These are phyloP conservation scores for Neofusicoccum cordaticola DNA, from an alignment of 2,329 filamentous ascomycete genomes.

Conservation along the genomic window DNA sequence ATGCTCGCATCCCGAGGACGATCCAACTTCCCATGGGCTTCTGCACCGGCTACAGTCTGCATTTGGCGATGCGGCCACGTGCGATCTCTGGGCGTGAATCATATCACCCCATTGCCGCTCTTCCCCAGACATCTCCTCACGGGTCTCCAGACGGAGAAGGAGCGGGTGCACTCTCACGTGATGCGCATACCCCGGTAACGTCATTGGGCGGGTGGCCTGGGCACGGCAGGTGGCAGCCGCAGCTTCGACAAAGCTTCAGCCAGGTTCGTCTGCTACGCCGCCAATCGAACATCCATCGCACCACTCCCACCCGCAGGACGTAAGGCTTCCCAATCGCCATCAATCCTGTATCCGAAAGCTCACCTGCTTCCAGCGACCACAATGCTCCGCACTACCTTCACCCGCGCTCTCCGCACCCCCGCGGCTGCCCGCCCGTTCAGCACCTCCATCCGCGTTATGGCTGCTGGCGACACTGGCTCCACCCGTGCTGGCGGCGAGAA, in stretches of 20 bases:
- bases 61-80: no score
- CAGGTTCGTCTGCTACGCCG: conserved; percentile 1
- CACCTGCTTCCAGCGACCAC: conserved; percentile 19
- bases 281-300: conserved; percentile 20
- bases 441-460: conserved; percentile 41
- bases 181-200: conserved; percentile 4
- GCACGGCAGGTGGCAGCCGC: conserved; percentile 3
- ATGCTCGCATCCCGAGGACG: no score
- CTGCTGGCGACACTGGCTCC: conserved; percentile 43
- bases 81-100: not conserved
- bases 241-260: conserved; percentile 12
- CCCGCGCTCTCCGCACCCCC: conserved; percentile 39
- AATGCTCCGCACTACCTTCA: conserved; percentile 39
- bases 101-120: not conserved
- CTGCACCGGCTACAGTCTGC: no score
- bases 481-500: conserved; percentile 41
- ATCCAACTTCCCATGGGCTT: no score
- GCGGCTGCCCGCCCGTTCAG: conserved; percentile 42
- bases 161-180: not conserved
- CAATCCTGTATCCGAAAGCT: not conserved
- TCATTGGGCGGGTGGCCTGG: conserved; percentile 8
- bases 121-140: conserved; percentile 11
- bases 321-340: conserved; percentile 9
- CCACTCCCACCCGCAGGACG: conserved; percentile 20
- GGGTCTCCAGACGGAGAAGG: conserved; percentile 12